phyloP scores from a whole-genome alignment of 2,329 filamentous ascomycete species.

The Fusarium sp. region DNA sequence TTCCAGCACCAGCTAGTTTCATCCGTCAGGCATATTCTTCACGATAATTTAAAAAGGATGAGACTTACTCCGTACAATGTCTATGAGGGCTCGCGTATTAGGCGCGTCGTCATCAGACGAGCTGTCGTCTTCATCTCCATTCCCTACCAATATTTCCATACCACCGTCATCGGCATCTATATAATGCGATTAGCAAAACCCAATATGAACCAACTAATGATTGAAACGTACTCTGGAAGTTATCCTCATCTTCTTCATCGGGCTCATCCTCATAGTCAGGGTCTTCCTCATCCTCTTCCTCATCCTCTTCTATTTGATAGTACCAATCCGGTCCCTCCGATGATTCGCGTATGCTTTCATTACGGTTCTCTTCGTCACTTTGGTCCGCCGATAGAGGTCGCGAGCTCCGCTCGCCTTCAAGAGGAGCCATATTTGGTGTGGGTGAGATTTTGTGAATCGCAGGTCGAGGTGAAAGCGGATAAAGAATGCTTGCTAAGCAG shows the following conservation, averaged over 20 bases:
- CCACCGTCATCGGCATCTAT: conserved; percentile 30
- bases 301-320: conserved; percentile 46
- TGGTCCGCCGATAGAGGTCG: not conserved
- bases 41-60: not conserved
- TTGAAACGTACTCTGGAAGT: conserved; percentile 39
- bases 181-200: not conserved
- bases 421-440: conserved; percentile 27
- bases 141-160: conserved; percentile 36
- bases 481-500: conserved; percentile 41
- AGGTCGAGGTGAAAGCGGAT: not conserved
- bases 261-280: conserved; percentile 45
- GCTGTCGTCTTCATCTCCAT: conserved; percentile 35
- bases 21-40: conserved; percentile 19
- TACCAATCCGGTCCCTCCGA: conserved; percentile 28
- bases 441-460: not conserved
- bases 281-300: conserved; percentile 53
- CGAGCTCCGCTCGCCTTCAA: conserved; percentile 19
- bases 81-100: conserved; percentile 35
- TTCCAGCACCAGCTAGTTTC: conserved; percentile 42
- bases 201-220: not conserved
- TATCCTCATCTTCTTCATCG: conserved; percentile 46
- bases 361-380: conserved; percentile 18
- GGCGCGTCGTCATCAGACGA: conserved; percentile 15
- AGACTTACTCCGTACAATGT: conserved; percentile 49
- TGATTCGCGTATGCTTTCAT: conserved; percentile 23